These are phyloP conservation scores for Eragrostis nindensis DNA, from an alignment of 176 grass and related monocot species.

Conservation along the genomic window DNA sequence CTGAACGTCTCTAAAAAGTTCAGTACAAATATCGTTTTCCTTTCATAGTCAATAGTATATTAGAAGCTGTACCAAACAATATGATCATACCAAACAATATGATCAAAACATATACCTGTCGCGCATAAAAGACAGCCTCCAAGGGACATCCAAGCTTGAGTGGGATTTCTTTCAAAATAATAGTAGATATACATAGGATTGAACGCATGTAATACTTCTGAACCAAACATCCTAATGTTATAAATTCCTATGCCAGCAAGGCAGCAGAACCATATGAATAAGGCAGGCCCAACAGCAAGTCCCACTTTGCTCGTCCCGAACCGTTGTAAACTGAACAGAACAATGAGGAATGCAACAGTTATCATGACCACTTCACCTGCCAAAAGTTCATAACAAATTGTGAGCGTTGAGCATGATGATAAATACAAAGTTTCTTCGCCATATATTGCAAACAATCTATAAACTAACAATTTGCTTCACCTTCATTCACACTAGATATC, in stretches of 20 bases:
- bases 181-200: slow-evolving; percentile 89
- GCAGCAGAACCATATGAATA: slow-evolving; percentile 98
- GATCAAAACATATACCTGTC: slow-evolving; percentile 62
- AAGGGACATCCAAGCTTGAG: slow-evolving; percentile 93
- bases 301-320: slow-evolving; percentile 97
- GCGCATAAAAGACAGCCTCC: slow-evolving; percentile 92
- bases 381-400: slow-evolving; percentile 34
- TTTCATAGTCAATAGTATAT: slow-evolving; percentile 25
- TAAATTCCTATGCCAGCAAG: slow-evolving; percentile 88
- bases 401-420: slow-evolving; percentile 9
- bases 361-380: slow-evolving; percentile 98
- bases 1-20: too few species aligned
- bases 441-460: slow-evolving; percentile 23
- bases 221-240: slow-evolving; percentile 81
- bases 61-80: slow-evolving; percentile 20
- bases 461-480: slow-evolving; percentile 44
- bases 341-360: slow-evolving; percentile 78
- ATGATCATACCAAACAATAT: slow-evolving; percentile 15
- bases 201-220: slow-evolving; percentile 77
- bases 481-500: slow-evolving; percentile 89
- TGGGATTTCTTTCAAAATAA: slow-evolving; percentile 82
- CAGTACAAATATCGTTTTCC: not conserved
- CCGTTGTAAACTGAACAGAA: slow-evolving; percentile 89
- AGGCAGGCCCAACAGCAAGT: slow-evolving; percentile 76
- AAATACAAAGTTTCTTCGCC: not conserved